Evolutionary conservation across 139 green algal species (phyloP), one percentile per base, ranked within the genome.

Genomic region (Coccomyxa sp.): DNA sequence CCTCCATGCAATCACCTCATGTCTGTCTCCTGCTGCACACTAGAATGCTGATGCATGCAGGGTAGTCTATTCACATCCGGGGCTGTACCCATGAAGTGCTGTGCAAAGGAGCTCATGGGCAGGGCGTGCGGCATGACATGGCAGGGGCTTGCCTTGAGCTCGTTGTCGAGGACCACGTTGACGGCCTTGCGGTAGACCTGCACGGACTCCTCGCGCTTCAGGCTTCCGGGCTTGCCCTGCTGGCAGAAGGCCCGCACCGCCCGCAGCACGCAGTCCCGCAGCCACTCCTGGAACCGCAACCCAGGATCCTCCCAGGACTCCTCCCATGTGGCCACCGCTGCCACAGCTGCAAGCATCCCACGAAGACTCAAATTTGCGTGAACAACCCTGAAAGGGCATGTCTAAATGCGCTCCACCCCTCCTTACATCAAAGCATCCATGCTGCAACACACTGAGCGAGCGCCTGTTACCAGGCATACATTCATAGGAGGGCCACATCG

Each of bases 161-260:
- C 79, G 24, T 38, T 68, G 22, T 72, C 79, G 2, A 83, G 27
- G 34, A 83, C 74, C 34, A 69, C 34, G 35, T 36, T 39, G 6
- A 31, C 7, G 16, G 50, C 27, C 55, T 82, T 79, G 10, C n/a
- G 10, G 82, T 85, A 89, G 39, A 90, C 79, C 7, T n/a, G 16
- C 27, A 72, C 39, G 0, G 87, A 86, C 18, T 93, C 86, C 0
- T 90, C 81, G 14, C 69, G 75, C 5, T 31, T 50, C 5, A 95
- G 82, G 64, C 79, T 76, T 39, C 80, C 81, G 55, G 90, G 90
- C 78, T 93, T 89, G 12, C 90, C 90, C 0, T 89, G 87, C 80
- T 91, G 87, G 55, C 83, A 69, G 74, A 95, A 95, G 84, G 93
- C 93, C 68, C 87, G 86, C 64, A 96, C 69, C 33, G 89, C 77